Evolutionary conservation across 2,329 filamentous ascomycete genomes (phyloP), one percentile per base, ranked within the genome.

Genomic region (Zalaria sp.): DNA sequence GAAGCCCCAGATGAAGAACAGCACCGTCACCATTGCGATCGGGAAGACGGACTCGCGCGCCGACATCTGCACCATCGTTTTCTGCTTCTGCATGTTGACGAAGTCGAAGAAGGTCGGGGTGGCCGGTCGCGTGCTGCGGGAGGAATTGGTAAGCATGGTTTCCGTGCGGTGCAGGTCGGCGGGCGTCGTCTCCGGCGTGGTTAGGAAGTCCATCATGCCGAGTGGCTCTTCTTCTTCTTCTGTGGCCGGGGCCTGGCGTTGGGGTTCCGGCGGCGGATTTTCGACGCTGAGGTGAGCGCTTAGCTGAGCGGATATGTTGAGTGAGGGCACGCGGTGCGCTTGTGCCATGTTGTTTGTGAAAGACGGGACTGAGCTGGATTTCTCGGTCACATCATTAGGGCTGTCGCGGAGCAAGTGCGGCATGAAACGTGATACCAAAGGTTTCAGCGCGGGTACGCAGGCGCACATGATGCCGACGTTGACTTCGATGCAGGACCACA

Each of bases 401-500:
- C 44, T 41, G 27, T 75, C 72, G 37, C 69, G 67, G 37, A 79
- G 65, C 59, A 77, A 61, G 38, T 65, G 66, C 4, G 75, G 75
- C 29, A 77, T 50, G 43, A 78, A 68, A 7, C 72, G 65, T 34
- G 83, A 75, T 42, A 89, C 78, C 5, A 96, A 67, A 1, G 89
- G 88, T 57, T 95, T 95, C 47, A 95, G 65, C 0, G 83, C 89
- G 5, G 89, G 89, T n/a, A 95, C 83, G 53, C 87, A 94, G 35
- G 83, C 88, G 55, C 85, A 93, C 48, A 87, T 81, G 51, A 95
- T 87, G 11, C 86, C 88, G 1, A 93, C 69, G 49, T 93, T 91
- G 54, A 94, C 86, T 59, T 95, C 88, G 41, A 95, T 78, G 8
- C 81, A 83, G 10, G 83, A 89, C 89, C 88, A 96, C 83, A 94